phyloP scores from a whole-genome alignment of 1,139 yeast genomes.

The Diutina mesorugosa region DNA sequence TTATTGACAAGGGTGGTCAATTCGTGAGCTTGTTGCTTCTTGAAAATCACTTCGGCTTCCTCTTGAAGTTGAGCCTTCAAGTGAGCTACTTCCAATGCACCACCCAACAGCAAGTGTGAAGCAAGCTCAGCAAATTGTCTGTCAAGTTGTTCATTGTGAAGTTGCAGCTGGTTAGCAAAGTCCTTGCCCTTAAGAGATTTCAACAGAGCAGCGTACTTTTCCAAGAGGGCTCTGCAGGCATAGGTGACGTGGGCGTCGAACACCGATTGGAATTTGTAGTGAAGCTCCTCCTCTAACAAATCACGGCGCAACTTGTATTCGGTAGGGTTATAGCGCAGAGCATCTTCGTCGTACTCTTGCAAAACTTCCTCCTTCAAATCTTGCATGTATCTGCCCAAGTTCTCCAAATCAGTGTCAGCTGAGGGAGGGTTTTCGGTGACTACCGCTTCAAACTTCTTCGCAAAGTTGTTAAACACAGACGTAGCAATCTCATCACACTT shows the following conservation, averaged over 20 bases:
- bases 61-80: constrained; percentile 10
- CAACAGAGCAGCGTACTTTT: constrained; percentile 5
- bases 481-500: constrained; percentile 82
- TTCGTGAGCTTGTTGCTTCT: constrained; percentile 33
- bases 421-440: background rate
- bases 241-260: constrained; percentile 20
- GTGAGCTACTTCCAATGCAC: constrained; percentile 10
- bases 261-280: constrained; percentile 28
- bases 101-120: constrained; percentile 13
- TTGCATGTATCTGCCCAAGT: constrained; percentile 27
- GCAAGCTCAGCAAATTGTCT: constrained; percentile 8
- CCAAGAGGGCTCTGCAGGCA: constrained; percentile 8
- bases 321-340: constrained; percentile 54
- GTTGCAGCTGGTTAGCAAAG: constrained; percentile 8
- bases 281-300: constrained; percentile 33
- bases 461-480: constrained; percentile 36
- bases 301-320: constrained; percentile 55
- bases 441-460: constrained; percentile 13
- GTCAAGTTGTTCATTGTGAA: background rate
- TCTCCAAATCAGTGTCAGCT: constrained; percentile 15
- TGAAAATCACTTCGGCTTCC: constrained; percentile 14
- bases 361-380: constrained; percentile 33
- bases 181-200: constrained; percentile 12
- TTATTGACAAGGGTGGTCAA: constrained; percentile 23
- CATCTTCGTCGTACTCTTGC: constrained; percentile 47